Evolutionary conservation across 2,329 filamentous ascomycete species (phyloP), one percentile per base, ranked within the genome.

Genomic region (Tolypocladium tropicale): DNA sequence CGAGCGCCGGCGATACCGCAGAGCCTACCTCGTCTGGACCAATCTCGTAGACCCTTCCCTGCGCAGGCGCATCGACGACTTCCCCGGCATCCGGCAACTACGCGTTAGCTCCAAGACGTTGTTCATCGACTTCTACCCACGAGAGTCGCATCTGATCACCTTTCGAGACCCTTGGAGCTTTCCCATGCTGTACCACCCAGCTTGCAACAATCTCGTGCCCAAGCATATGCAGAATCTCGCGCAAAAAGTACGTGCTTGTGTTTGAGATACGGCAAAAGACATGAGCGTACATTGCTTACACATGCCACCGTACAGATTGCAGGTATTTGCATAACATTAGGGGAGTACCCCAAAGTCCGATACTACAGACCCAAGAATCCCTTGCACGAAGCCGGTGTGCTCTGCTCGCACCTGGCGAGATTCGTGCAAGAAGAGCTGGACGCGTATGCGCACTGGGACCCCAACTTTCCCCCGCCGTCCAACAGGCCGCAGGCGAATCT

Each of bases 111-210:
- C 92, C 67, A 85, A 87, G 58, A 89, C 91, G 5, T 77, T 97
- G 55, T 89, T 92, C 54, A 82, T 96, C 68, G 89, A 96, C 70
- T 99, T 87, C 70, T 93, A 85, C 67, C 92, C 94, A 6, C 84
- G 90, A 66, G 94, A 99, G 74, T 94, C 92, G 7, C 89, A 95
- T 65, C 76, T 99, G 43, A 78, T 96, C 64, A 95, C 90, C 0
- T 96, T 99, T 66, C 80, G 89, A 67, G 93, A 99, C 68, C 93
- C 94, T 1, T 96, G 88, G 85, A 97, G 93, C 73, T 99, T 99
- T 66, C 91, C 91, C 1, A 81, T 92, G 53, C 78, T 99, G 57
- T 99, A 88, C 73, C 93, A 99, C 68, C 93, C 93, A 1, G 83
- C 81, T 55, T 97, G 94, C 74, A 95, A 95, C 70, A 80, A 84